A percentile compares a stretch with the other conserved stretches of the same genome.
Conservation (phyloP, 2,329 filamentous ascomycete genomes). For the Colletotrichum falcatum region DNA sequence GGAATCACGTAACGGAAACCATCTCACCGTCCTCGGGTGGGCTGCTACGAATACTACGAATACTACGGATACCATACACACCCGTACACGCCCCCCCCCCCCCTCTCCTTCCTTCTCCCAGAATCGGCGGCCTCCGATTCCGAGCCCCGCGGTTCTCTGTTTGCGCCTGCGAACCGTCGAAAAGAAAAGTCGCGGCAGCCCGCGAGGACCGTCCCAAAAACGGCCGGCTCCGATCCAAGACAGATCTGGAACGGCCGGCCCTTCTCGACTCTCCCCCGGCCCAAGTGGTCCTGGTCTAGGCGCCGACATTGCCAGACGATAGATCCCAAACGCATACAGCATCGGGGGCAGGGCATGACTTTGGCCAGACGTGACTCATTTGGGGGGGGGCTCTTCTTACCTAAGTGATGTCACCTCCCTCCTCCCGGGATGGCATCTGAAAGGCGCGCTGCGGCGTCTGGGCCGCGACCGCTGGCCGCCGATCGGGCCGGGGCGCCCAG, state of each 20-base stretch:
- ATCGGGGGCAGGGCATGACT: slow-evolving; percentile 17
- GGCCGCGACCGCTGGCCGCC: slow-evolving; percentile 3
- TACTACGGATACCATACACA: too few species aligned
- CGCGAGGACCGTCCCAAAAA: slow-evolving; percentile 6
- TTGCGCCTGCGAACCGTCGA: background rate
- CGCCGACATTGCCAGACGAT: background rate
- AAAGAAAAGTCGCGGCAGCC: rapidly evolving
- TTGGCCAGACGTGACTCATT: slow-evolving; percentile 29
- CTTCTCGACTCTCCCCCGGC: background rate
- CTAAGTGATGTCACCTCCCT: background rate
- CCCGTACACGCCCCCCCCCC: background rate
- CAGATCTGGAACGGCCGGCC: too few species aligned
- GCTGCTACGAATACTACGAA: too few species aligned
- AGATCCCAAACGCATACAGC: slow-evolving; percentile 8
- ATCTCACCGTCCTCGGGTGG: background rate
- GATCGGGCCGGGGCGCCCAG: slow-evolving; percentile 12
- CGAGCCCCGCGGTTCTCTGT: background rate
- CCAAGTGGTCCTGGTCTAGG: background rate
- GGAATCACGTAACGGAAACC: slow-evolving; percentile 27
- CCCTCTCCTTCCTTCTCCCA: background rate
- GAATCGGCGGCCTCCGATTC: background rate
- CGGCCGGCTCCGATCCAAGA: slow-evolving; percentile 20
- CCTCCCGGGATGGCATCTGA: slow-evolving; percentile 13
- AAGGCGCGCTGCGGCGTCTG: background rate
- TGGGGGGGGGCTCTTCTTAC: background rate